phyloP scores from a whole-genome alignment of 2,329 filamentous ascomycete genomes.

The Thielaviopsis musarum region DNA sequence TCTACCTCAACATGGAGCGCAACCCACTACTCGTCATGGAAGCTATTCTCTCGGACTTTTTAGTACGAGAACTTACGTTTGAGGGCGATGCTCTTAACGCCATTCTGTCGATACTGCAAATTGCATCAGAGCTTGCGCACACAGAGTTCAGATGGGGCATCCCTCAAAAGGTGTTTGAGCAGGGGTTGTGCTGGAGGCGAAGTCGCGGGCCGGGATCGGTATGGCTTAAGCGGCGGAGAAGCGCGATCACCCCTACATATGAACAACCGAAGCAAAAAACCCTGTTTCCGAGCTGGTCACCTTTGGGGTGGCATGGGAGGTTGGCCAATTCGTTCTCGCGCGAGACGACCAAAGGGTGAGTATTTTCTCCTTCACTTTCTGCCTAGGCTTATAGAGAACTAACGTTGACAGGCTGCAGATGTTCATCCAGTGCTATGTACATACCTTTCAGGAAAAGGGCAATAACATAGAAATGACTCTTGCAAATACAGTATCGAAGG shows the following conservation, averaged over 20 bases:
- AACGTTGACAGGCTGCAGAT: background rate
- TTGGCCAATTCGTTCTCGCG: background rate
- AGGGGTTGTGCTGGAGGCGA: background rate
- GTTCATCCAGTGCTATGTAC: background rate
- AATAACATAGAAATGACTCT: no score
- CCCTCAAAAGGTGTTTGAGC: background rate
- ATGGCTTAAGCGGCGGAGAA: background rate
- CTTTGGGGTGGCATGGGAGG: background rate
- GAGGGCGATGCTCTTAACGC: background rate
- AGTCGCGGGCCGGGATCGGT: background rate
- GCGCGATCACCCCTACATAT: background rate
- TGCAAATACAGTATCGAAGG: no score
- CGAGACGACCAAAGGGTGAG: background rate
- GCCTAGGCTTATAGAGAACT: background rate
- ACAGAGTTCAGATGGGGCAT: background rate
- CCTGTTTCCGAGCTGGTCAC: background rate
- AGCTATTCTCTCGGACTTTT: background rate
- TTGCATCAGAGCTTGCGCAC: background rate
- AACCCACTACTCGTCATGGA: background rate
- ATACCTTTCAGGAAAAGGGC: background rate
- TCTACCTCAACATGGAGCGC: background rate
- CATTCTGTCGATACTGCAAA: background rate
- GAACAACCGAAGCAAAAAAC: background rate
- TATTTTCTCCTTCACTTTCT: background rate
- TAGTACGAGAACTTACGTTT: background rate